Evolutionary conservation across 2,329 filamentous ascomycete species (phyloP), one percentile per base, ranked within the genome.

Genomic region (Diaporthe batatas): DNA sequence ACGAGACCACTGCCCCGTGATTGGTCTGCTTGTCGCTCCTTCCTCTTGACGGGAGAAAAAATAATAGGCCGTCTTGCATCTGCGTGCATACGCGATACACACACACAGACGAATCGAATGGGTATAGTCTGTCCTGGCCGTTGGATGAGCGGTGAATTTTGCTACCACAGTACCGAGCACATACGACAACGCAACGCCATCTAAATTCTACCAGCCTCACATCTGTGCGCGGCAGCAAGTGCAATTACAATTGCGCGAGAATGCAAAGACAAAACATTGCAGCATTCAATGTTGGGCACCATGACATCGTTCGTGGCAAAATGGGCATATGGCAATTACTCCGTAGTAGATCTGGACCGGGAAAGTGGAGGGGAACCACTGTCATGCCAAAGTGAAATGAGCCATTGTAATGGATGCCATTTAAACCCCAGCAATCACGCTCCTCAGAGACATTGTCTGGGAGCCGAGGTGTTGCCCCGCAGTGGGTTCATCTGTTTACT

Each of bases 381-480:
- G 47, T 23, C 62, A 67, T 67, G 62, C 62, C 47, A 67, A 53
- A 53, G 29, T 67, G 32, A 67, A 53, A 67, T 67, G 62, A 67
- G 47, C 62, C 62, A 53, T 67, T 53, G 44, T 39, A 29, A 53
- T 53, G 62, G 62, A 53, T 67, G 62, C 62, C 62, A 67, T 67
- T 67, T 67, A 67, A 36, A 67, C 47, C 62, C 62, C 47, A 53
- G 62, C 47, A 67, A 67, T 25, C 65, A 42, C 65, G 65, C 54
- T 70, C 39, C 23, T 21, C n/a, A 29, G 51, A 70, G 58, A 70
- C 57, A 65, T 32, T 47, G 39, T 44, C 67, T 65, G 51, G 39
- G 49, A 39, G 62, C 62, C 62, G 62, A 51, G 62, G 49, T 42
- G 68, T 72, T 72, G 71, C 71, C 44, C 64, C 64, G 64, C 42